Percentiles rank a stretch among this genome's conserved stretches.
Conservation (phyloP, 2,329 filamentous ascomycete genomes). For the Nothophaeocryptopus gaeumannii region DNA sequence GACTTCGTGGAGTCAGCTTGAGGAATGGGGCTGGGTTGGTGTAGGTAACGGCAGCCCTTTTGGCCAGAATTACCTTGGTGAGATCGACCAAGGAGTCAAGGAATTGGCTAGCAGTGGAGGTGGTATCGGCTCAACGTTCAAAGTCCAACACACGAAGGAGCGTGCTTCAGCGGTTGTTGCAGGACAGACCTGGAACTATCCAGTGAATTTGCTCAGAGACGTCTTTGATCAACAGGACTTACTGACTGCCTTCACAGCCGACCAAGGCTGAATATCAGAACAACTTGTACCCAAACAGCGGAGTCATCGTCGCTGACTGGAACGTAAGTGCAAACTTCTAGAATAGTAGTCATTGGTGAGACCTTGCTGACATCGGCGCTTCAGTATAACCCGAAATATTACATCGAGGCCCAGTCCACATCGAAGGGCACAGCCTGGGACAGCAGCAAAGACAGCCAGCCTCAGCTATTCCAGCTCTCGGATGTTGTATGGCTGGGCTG, state of each 20-base stretch:
- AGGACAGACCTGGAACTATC: slow-evolving; percentile 2
- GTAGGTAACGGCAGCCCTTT: neutral
- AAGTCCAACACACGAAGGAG: neutral
- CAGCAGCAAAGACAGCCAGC: neutral
- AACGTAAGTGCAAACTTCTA: slow-evolving; percentile 1
- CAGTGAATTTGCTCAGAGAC: slow-evolving; percentile 1
- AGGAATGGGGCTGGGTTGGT: slow-evolving; percentile 8
- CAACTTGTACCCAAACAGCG: slow-evolving; percentile 1
- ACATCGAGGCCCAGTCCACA: neutral
- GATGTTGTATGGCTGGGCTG: slow-evolving; percentile 19
- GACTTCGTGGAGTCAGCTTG: slow-evolving; percentile 3
- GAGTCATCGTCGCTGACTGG: slow-evolving; percentile 6
- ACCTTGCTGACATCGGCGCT: neutral
- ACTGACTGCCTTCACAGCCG: neutral
- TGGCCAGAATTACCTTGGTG: neutral
- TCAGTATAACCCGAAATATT: neutral
- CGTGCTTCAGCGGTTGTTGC: neutral
- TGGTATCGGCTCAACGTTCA: neutral
- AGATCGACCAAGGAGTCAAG: neutral
- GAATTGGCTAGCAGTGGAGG: neutral
- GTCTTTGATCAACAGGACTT: neutral
- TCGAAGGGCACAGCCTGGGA: neutral
- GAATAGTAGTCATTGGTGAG: no score
- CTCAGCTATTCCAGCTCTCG: slow-evolving; percentile 13
- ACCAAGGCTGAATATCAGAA: slow-evolving; percentile 6